phyloP scores from a whole-genome alignment of 176 grass and related monocot genomes.

The Carex pumila region DNA sequence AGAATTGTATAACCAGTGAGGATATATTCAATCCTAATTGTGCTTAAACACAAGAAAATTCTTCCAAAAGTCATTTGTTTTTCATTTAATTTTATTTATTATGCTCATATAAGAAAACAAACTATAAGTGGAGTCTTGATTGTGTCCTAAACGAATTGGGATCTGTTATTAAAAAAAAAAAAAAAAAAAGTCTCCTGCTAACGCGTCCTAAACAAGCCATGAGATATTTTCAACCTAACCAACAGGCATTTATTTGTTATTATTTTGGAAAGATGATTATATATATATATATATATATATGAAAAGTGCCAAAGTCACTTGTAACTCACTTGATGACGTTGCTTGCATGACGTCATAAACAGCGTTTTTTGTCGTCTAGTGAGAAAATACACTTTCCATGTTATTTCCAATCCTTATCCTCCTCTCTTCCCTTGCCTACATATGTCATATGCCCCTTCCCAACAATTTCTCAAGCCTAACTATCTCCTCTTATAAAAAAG shows the following conservation, averaged over 20 bases:
- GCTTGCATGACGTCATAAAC: background rate
- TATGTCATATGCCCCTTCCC: background rate
- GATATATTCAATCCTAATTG: too few relatives aligned
- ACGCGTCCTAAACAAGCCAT: too few relatives aligned
- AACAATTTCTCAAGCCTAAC: background rate
- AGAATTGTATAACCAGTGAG: background rate
- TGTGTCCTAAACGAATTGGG: too few relatives aligned
- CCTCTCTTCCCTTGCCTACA: background rate
- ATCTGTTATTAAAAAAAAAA: too few relatives aligned
- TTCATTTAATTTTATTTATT: too few relatives aligned
- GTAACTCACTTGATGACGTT: background rate
- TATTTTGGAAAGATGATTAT: background rate
- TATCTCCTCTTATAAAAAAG: background rate
- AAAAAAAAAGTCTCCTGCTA: too few relatives aligned
- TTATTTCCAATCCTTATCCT: slow-evolving; percentile 14
- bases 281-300: background rate
- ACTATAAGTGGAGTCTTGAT: too few relatives aligned
- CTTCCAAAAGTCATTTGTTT: too few relatives aligned
- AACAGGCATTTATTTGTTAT: too few relatives aligned
- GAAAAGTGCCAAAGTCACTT: background rate
- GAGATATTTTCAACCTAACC: too few relatives aligned
- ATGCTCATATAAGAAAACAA: too few relatives aligned
- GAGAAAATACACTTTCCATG: background rate
- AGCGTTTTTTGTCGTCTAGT: background rate
- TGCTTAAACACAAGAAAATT: too few relatives aligned